Conservation (phyloP, 2,329 filamentous ascomycete species). For the Neonectria hederae region DNA sequence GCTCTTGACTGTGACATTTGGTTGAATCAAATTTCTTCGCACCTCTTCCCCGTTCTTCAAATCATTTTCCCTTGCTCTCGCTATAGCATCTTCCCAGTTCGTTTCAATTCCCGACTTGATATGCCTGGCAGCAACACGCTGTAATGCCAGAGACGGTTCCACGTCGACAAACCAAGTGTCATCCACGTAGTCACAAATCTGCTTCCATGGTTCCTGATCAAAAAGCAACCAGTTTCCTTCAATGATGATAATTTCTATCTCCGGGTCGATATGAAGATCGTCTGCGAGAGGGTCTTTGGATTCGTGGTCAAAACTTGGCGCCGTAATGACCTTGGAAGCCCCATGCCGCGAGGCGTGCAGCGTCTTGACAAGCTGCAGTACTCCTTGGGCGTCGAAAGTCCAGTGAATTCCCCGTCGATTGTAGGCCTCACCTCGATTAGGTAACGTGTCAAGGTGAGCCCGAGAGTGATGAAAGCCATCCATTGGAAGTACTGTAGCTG, state of each 20-base stretch:
- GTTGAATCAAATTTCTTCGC: slow-evolving; percentile 1
- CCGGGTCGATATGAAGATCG: slow-evolving; percentile 2
- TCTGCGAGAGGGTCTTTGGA: slow-evolving; percentile 10
- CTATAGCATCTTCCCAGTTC: slow-evolving; percentile 9
- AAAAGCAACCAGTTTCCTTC: slow-evolving; percentile 13
- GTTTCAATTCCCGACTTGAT: slow-evolving; percentile 8
- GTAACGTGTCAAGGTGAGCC: slow-evolving; percentile 1
- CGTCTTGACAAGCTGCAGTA: neutral
- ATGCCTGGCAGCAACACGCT: slow-evolving; percentile 5
- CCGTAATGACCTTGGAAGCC: neutral
- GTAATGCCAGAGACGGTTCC: neutral
- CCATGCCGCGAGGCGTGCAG: neutral
- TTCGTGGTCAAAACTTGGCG: slow-evolving; percentile 18
- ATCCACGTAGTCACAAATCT: neutral
- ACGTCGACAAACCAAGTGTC: slow-evolving; percentile 19
- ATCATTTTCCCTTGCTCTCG: slow-evolving; percentile 1
- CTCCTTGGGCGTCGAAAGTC: slow-evolving; percentile 11
- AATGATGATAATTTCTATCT: slow-evolving; percentile 11
- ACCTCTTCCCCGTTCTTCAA: slow-evolving; percentile 12
- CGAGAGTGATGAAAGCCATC: slow-evolving; percentile 14
- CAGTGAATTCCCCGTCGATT: slow-evolving; percentile 7
- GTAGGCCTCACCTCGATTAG: slow-evolving; percentile 8
- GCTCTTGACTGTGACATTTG: slow-evolving; percentile 10
- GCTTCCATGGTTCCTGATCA: slow-evolving; percentile 7
- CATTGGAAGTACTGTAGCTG: slow-evolving; percentile 6